Evolutionary conservation across 345 rosid species (phyloP).

Genomic region (Syzygium grande): DNA sequence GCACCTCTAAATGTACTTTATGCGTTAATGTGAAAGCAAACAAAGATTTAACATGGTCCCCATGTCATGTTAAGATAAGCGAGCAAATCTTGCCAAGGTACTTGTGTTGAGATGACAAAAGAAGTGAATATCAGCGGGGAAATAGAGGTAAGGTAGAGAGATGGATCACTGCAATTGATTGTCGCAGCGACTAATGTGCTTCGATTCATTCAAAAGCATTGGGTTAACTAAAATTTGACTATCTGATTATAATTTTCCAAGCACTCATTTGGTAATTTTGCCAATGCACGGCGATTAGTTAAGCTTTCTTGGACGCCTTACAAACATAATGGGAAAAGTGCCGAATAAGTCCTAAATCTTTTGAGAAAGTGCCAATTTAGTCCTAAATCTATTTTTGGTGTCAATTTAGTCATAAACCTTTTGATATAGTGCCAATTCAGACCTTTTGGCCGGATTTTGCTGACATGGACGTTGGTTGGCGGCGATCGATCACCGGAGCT

Average conservation of each 20-base stretch:
- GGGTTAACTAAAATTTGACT: neutral
- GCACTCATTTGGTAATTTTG: neutral
- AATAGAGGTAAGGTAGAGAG: neutral
- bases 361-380: no score
- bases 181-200: rapidly evolving
- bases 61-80: neutral
- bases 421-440: no score
- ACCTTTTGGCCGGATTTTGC: no score
- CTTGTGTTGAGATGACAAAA: rapidly evolving
- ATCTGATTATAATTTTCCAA: neutral
- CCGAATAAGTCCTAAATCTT: no score
- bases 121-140: neutral
- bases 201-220: neutral
- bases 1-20: neutral
- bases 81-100: neutral
- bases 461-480: no score
- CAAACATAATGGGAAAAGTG: no score
- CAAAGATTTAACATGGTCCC: rapidly evolving
- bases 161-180: rapidly evolving
- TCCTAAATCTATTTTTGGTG: no score
- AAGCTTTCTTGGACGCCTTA: neutral
- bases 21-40: rapidly evolving
- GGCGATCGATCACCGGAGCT: no score
- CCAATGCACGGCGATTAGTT: neutral
- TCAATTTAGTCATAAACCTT: no score